Base-by-base conservation (phyloP, 768 basidiomycete species). In the Lactarius hatsudake region DNA sequence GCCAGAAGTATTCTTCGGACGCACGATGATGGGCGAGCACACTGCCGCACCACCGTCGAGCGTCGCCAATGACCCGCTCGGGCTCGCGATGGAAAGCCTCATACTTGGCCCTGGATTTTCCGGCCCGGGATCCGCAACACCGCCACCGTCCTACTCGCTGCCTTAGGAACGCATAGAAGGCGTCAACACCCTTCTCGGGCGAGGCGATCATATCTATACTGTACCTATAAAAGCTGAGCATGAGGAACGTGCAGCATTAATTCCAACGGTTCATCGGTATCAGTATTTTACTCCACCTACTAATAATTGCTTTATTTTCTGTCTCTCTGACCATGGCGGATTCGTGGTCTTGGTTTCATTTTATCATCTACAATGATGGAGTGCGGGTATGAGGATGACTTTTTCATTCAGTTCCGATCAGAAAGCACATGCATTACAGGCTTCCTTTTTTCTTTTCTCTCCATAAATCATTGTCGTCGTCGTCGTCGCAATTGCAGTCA, bases 1-100 rank as follows among this genome's bases (percentile, higher is more conserved):
- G 62, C 94, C 94, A 12, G 94, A 95, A 74, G 84, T 94, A 40
- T 92, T 93, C 85, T 94, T 94, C 73, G 86, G 87, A 63, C 65
- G 65, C 34, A 69, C 71, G 17, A 65, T 79, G 81, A 73, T 77
- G 71, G 53, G 78, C 67, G 72, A 78, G 62, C 72, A 75, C 64
- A 51, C 79, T 5, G 80, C 75, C 28, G 70, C 72, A 30, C 78
- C 78, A 30, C 74, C 78, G 2, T 76, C 78, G 15, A 73, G 66
- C 64, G 60, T 73, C 34, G 63, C 61, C 10, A 75, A 76, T n/a
- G 79, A 80, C 60, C 78, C 79, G 38, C 75, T 80, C 45, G 76
- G 76, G 20, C 71, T 80, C 38, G 79, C 79, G 2, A 80, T 80
- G 79, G 79, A 80, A 67, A 71, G 66, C 9, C 74, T 79, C 30